These are phyloP conservation scores for Candida railenensis DNA, from an alignment of 805 yeast species.

Conservation along the genomic window DNA sequence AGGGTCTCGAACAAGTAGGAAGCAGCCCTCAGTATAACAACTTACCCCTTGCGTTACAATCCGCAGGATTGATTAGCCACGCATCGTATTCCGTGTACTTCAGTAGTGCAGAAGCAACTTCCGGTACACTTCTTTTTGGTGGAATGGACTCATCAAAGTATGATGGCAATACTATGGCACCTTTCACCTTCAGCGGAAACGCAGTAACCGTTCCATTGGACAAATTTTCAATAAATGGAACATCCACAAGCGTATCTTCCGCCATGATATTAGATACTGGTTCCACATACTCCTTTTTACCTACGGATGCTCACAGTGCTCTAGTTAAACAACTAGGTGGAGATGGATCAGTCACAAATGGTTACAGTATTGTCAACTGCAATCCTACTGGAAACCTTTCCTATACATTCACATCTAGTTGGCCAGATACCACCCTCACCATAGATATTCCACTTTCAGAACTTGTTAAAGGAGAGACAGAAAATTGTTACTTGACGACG, in stretches of 20 bases:
- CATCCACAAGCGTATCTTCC: background rate
- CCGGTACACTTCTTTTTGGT: slow-evolving; percentile 19
- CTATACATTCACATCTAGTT: slow-evolving; percentile 3
- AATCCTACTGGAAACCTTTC: slow-evolving; percentile 3
- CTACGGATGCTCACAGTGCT: background rate
- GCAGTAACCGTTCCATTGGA: background rate
- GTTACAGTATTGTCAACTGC: background rate
- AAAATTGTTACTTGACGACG: slow-evolving; percentile 4
- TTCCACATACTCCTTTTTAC: slow-evolving; percentile 3
- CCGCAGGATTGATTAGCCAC: slow-evolving; percentile 9
- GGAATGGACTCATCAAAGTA: slow-evolving; percentile 18
- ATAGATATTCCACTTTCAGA: slow-evolving; percentile 7
- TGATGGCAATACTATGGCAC: slow-evolving; percentile 5
- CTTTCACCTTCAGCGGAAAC: background rate
- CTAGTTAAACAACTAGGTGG: slow-evolving; percentile 4
- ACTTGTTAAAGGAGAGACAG: background rate
- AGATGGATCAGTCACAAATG: background rate
- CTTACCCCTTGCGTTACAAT: slow-evolving; percentile 10
- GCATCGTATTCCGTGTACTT: slow-evolving; percentile 16
- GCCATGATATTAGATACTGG: slow-evolving; percentile 5
- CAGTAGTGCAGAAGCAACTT: slow-evolving; percentile 8
- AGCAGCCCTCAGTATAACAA: slow-evolving; percentile 6
- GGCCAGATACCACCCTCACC: background rate
- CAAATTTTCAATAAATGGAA: background rate
- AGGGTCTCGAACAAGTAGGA: background rate